Conservation (phyloP, 768 basidiomycete species). For the Hemileccinum rubropunctum region DNA sequence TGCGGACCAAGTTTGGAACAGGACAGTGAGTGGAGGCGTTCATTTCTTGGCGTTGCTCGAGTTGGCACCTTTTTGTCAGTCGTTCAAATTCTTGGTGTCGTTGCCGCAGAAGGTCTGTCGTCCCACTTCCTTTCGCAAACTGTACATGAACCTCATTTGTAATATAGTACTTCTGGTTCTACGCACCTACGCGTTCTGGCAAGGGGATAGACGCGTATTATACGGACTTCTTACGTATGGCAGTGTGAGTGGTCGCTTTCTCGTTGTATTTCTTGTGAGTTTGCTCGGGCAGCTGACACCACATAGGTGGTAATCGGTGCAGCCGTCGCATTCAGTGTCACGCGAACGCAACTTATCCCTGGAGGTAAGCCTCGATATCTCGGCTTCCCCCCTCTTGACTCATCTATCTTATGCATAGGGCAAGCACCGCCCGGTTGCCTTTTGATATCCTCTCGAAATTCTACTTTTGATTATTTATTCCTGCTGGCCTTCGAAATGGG, state of each 20-base stretch:
- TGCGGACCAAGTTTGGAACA: conserved; percentile 1
- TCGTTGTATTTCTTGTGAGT: no score
- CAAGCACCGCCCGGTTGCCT: background rate
- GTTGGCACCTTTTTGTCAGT: conserved; percentile 1
- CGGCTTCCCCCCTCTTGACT: no score
- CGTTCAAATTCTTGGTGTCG: conserved; percentile 6
- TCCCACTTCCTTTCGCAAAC: background rate
- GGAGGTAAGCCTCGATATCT: background rate
- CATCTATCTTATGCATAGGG: background rate
- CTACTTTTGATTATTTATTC: conserved; percentile 5
- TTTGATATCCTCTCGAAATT: background rate
- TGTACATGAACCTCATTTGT: background rate
- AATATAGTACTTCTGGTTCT: conserved; percentile 13
- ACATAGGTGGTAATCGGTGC: conserved; percentile 7
- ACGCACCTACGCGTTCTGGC: conserved; percentile 23
- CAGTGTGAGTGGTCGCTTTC: conserved; percentile 1
- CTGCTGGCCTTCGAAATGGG: conserved; percentile 11
- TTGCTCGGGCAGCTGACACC: background rate
- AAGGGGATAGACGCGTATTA: conserved; percentile 7
- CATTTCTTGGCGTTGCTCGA: background rate
- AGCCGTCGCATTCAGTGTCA: conserved; percentile 1
- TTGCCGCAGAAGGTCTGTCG: conserved; percentile 8
- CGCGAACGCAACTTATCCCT: conserved; percentile 5
- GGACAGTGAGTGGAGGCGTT: conserved; percentile 6
- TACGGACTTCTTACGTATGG: conserved; percentile 12